Evolutionary conservation across 140 eudicot species (phyloP).

Genomic region (Stevia rebaudiana): DNA sequence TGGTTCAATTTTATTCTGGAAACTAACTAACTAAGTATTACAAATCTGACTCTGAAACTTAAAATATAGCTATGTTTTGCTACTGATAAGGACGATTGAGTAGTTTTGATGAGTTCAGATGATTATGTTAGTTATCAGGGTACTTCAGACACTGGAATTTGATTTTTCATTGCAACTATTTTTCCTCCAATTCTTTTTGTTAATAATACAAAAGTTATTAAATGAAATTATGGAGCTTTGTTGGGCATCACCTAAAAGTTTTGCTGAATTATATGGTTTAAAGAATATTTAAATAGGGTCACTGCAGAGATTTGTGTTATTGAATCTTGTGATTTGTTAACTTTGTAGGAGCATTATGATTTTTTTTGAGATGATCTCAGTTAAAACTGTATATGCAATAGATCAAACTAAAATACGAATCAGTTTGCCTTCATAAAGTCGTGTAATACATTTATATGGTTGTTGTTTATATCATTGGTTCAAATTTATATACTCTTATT

Average conservation of each 20-base stretch:
- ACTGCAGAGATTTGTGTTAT: not conserved
- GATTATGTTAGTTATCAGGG: not conserved
- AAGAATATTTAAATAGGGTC: not conserved
- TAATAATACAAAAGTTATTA: not conserved
- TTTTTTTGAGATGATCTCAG: not conserved
- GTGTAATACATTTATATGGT: not conserved
- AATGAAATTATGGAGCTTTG: not conserved
- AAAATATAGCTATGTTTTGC: conserved; percentile 5
- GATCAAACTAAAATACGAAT: conserved; percentile 2
- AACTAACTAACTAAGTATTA: not conserved
- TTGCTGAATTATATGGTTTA: not conserved
- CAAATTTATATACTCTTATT: not conserved
- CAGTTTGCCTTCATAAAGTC: not conserved
- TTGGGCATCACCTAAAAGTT: not conserved
- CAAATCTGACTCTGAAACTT: not conserved
- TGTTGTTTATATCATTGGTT: conserved; percentile 3
- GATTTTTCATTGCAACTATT: not conserved
- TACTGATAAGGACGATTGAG: not conserved
- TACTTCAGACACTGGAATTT: not conserved
- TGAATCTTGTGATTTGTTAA: not conserved
- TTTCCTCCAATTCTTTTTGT: not conserved
- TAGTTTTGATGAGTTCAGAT: not conserved
- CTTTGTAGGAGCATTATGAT: not conserved
- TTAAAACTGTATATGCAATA: not conserved
- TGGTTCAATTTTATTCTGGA: not conserved